These are phyloP conservation scores for Conticribra guillardii DNA, from an alignment of 108 stramenopile species.

Conservation along the genomic window DNA sequence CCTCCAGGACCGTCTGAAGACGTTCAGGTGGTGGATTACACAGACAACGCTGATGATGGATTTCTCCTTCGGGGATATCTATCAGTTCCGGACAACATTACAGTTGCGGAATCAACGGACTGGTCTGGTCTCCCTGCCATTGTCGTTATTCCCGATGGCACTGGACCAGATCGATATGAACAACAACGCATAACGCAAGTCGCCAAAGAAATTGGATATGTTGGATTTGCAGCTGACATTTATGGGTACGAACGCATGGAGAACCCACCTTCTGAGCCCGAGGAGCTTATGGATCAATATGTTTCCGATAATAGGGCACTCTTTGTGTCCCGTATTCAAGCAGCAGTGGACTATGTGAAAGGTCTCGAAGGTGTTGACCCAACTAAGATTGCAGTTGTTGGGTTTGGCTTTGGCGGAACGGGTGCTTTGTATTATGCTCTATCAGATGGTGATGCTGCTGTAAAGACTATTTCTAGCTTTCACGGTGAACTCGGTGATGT, in stretches of 20 bases:
- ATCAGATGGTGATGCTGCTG: constrained; percentile 3
- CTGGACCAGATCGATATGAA: constrained; percentile 48
- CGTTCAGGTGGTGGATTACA: constrained; percentile 3
- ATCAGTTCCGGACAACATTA: not conserved
- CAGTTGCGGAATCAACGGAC: no score
- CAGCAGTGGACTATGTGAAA: constrained; percentile 42
- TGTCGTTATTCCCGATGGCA: constrained; percentile 47
- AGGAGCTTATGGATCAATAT: constrained; percentile 32
- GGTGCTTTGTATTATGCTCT: constrained; percentile 48
- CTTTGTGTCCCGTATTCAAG: constrained; percentile 42
- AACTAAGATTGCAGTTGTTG: constrained; percentile 36
- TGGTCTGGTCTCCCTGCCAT: constrained; percentile 25
- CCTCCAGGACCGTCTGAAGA: no score
- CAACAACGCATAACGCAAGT: constrained; percentile 41
- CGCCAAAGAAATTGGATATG: constrained; percentile 35
- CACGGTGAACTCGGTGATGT: constrained; percentile 40
- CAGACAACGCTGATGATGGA: constrained; percentile 11
- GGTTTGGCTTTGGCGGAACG: constrained; percentile 43
- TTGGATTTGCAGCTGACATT: constrained; percentile 54
- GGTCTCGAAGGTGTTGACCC: constrained; percentile 28
- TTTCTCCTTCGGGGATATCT: constrained; percentile 12
- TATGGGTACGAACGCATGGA: constrained; percentile 14
- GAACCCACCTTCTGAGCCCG: constrained; percentile 12
- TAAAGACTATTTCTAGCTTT: constrained; percentile 50
- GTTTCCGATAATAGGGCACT: constrained; percentile 26